Evolutionary conservation across 257 asterid species (phyloP).

Genomic region (Linderniella brevidens): DNA sequence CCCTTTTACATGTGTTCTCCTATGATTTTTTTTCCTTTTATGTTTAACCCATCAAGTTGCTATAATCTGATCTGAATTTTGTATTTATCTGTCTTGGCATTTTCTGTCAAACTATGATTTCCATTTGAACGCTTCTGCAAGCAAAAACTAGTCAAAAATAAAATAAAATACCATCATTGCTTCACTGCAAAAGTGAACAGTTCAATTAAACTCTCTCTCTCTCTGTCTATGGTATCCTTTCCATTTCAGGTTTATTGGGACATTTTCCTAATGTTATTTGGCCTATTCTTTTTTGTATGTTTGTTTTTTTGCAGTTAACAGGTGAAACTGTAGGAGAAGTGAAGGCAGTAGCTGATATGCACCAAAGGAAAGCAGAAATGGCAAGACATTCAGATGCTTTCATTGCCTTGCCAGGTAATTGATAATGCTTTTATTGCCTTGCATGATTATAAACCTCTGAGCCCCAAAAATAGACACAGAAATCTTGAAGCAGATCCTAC

Average conservation of each 20-base stretch:
- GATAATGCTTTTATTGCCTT: too few relatives aligned
- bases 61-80: too few relatives aligned
- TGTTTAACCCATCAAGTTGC: conserved; percentile 23
- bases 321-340: conserved; percentile 99
- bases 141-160: too few relatives aligned
- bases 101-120: conserved; percentile 16
- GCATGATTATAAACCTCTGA: too few relatives aligned
- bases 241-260: conserved; percentile 12
- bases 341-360: conserved; percentile 99
- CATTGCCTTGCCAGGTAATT: conserved; percentile 99
- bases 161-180: conserved; percentile 33
- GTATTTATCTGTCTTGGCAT: conserved; percentile 30
- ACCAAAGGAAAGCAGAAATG: conserved; percentile 99
- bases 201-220: background rate
- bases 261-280: conserved; percentile 1
- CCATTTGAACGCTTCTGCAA: too few relatives aligned
- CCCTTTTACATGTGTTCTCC: conserved; percentile 8
- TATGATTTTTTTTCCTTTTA: conserved; percentile 22
- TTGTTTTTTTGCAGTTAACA: conserved; percentile 59
- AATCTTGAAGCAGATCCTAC: too few relatives aligned
- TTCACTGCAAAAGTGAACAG: conserved; percentile 29
- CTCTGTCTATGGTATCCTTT: background rate
- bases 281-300: background rate
- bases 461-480: too few relatives aligned
- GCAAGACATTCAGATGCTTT: conserved; percentile 93